Evolutionary conservation across 768 basidiomycete species (phyloP), one percentile per base, ranked within the genome.

Genomic region (Ramaria rubella): DNA sequence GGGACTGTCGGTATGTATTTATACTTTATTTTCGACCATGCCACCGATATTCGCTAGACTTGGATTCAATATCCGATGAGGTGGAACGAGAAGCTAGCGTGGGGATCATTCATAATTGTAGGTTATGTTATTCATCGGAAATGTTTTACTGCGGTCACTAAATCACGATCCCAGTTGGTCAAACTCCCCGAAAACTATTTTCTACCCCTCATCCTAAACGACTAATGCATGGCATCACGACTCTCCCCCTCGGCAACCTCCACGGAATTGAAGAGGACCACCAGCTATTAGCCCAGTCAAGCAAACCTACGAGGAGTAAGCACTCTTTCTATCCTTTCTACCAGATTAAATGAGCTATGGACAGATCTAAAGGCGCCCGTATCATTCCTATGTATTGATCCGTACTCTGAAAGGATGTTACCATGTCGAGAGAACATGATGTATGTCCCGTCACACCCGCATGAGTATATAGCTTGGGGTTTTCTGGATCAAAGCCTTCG

Each of bases 51-150:
- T 14, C 23, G 17, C 3, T 51, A 89, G 94, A 96, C 68, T 72
- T 97, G 23, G 94, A 96, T 66, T 69, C 79, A 3, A 95, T 97
- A 54, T 80, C 81, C 5, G 88, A 96, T 65, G 85, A 91, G 45
- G 73, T 91, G 7, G 90, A 97, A 71, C 81, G 88, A 33, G 91
- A 93, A 64, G 94, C 94, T 0, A 92, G 91, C 6, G 88, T 94
- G 19, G 93, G 93, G 1, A 95, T 94, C 56, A 94, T 96, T 49
- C 93, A 95, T 68, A 95, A 95, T 60, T 97, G 90, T 90, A 62
- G 36, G 79, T 65, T n/a, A 14, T 30, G 49, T 6, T 19, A 29
- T 21, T 30, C 19, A 19, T 19, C 36, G 14, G 31, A 42, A 19
- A 45, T 51, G 26, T 8, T 42, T 42, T 3, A 27, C 30, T 29